Base-by-base conservation (phyloP, 345 rosid genomes). In the Camelina laxa region DNA sequence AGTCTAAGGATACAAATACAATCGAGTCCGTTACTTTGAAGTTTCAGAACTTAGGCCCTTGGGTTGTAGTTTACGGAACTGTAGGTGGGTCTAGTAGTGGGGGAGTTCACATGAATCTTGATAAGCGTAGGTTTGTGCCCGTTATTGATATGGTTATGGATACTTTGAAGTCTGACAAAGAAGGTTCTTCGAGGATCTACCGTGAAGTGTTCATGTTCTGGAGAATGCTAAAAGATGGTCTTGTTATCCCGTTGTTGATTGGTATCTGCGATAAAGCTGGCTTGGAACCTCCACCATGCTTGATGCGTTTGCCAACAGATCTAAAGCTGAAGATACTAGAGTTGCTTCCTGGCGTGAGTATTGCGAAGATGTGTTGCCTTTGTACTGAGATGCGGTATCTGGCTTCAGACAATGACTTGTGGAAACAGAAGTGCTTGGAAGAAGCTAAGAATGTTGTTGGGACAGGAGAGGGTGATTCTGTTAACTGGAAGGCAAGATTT, bases 211-310 rank as follows among this genome's bases (percentile, higher is more conserved):
- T 92, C 41, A 77, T 85, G 79, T 87, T 87, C 31, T 93, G 94
- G 96, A 94, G 84, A 72, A 71, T 76, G 65, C 90, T 88, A 3
- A 91, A 91, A 73, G 93, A 94, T 79, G 82, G 85, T 15, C 82
- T 91, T 72, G 91, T 76, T 10, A 83, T 78, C 57, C 96, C 92
- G 15, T 79, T 89, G 81, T 69, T 87, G 73, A 89, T 89, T 14
- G 91, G 80, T 70, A 79, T 91, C 8, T 85, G 88, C 30, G 82
- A 84, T 20, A 85, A 76, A 74, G 47, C 82, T 42, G 85, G 87
- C 24, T 80, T 89, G 78, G 64, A 58, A 27, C 82, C 79, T 65
- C 98, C 91, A 0, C 80, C 92, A 0, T 91, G 98, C 56, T 81
- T 89, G 74, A 83, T 78, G 76, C 59, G 83, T 20, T 80, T 94